Evolutionary conservation across 2,329 filamentous ascomycete genomes (phyloP).

Genomic region (Venturia aucupariae): DNA sequence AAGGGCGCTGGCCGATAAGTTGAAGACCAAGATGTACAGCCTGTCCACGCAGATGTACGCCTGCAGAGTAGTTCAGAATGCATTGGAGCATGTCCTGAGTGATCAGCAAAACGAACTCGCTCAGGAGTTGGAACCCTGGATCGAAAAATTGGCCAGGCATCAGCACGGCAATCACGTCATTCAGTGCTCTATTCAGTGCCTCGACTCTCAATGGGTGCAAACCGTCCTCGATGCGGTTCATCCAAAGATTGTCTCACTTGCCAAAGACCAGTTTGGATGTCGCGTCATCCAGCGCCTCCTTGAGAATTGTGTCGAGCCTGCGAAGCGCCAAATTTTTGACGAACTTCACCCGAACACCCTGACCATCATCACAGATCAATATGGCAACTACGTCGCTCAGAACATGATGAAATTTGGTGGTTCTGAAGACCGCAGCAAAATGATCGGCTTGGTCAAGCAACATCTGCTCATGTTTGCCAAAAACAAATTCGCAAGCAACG

Average conservation of each 20-base stretch:
- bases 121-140: slow-evolving; percentile 68
- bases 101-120: slow-evolving; percentile 82
- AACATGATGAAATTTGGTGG: slow-evolving; percentile 77
- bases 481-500: slow-evolving; percentile 95
- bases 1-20: slow-evolving; percentile 71
- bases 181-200: slow-evolving; percentile 80
- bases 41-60: slow-evolving; percentile 86
- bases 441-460: slow-evolving; percentile 64
- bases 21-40: slow-evolving; percentile 74
- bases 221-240: slow-evolving; percentile 78
- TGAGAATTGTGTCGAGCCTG: slow-evolving; percentile 65
- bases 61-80: slow-evolving; percentile 94
- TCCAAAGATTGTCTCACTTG: slow-evolving; percentile 63
- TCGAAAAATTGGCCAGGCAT: slow-evolving; percentile 71
- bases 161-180: slow-evolving; percentile 95
- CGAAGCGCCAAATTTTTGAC: slow-evolving; percentile 61
- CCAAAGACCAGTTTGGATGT: slow-evolving; percentile 77
- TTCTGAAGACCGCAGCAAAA: slow-evolving; percentile 58
- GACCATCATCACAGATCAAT: slow-evolving; percentile 73
- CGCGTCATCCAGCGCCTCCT: slow-evolving; percentile 88
- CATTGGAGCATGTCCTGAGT: slow-evolving; percentile 80
- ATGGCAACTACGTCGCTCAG: slow-evolving; percentile 93
- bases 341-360: slow-evolving; percentile 68
- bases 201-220: slow-evolving; percentile 67
- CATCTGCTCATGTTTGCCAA: slow-evolving; percentile 71